Conservation (phyloP, 352 stramenopile genomes). For the Globisporangium spiculum region DNA sequence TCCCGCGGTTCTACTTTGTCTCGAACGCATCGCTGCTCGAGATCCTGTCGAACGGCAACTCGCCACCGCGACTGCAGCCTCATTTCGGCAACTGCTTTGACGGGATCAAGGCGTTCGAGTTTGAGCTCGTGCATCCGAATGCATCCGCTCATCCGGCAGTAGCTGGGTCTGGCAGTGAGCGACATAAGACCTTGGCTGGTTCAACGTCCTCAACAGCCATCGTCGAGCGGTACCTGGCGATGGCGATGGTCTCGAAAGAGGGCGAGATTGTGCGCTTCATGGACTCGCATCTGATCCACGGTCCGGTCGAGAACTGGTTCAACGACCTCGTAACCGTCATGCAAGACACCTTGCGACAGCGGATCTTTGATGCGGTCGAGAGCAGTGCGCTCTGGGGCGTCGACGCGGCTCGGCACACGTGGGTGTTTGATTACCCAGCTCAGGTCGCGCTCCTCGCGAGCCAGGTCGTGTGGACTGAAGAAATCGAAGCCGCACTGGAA, state of each 20-base stretch:
- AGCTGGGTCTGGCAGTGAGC: background rate
- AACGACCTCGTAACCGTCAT: constrained; percentile 94
- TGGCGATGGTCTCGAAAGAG: constrained; percentile 96
- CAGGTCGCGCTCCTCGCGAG: constrained; percentile 85
- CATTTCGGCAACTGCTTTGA: constrained; percentile 92
- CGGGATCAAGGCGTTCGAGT: constrained; percentile 82
- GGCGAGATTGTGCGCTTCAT: constrained; percentile 87
- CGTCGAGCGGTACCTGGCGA: constrained; percentile 65
- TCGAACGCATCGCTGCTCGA: constrained; percentile 93
- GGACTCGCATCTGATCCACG: constrained; percentile 78
- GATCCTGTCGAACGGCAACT: constrained; percentile 94
- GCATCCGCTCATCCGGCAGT: background rate
- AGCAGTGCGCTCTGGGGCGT: constrained; percentile 91
- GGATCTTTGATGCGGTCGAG: constrained; percentile 91
- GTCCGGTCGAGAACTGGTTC: constrained; percentile 91
- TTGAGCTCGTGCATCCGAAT: constrained; percentile 36
- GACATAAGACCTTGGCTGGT: background rate
- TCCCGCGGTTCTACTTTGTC: constrained; percentile 97
- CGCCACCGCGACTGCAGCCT: constrained; percentile 78
- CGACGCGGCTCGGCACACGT: constrained; percentile 74
- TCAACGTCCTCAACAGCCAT: constrained; percentile 18
- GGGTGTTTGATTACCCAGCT: constrained; percentile 90
- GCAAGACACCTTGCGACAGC: constrained; percentile 83
- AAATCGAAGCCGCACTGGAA: constrained; percentile 89
- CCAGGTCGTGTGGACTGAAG: constrained; percentile 94